Evolutionary conservation across 495 filamentous ascomycete genomes (phyloP).

Genomic region (Penicilliopsis zonata): DNA sequence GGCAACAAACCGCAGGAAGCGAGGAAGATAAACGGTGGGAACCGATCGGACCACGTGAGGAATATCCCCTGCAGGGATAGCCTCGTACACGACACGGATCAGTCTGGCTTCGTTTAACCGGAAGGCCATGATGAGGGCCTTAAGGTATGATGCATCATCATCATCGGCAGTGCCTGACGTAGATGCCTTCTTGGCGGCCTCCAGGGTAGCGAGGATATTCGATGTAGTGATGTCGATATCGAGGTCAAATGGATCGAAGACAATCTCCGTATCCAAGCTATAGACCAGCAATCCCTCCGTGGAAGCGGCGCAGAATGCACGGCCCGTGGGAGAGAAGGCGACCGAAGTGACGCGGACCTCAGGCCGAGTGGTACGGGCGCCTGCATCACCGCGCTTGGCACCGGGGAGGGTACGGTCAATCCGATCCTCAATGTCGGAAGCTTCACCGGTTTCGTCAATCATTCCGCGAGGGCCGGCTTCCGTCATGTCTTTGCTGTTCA

Average conservation of each 20-base stretch:
- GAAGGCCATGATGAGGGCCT: conserved; percentile 93
- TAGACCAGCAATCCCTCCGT: conserved; percentile 93
- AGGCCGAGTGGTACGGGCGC: conserved; percentile 57
- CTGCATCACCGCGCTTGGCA: conserved; percentile 72
- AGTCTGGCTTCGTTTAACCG: conserved; percentile 73
- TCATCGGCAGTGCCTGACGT: conserved; percentile 18
- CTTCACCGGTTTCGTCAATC: conserved; percentile 77
- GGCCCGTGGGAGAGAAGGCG: conserved; percentile 77
- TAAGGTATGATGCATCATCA: conserved; percentile 72
- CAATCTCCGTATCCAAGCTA: conserved; percentile 63
- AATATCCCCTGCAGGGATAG: conserved; percentile 65
- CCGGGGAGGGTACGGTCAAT: conserved; percentile 80
- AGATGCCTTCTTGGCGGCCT: conserved; percentile 24
- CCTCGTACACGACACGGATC: conserved; percentile 73
- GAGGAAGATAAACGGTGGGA: conserved; percentile 75
- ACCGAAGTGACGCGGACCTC: conserved; percentile 81
- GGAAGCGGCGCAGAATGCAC: conserved; percentile 85
- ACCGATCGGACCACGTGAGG: conserved; percentile 64
- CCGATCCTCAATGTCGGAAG: conserved; percentile 77
- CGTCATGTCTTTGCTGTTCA: conserved; percentile 82
- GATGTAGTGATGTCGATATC: conserved; percentile 84
- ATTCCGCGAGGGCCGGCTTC: conserved; percentile 78
- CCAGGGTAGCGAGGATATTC: conserved; percentile 63
- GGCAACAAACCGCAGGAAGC: conserved; percentile 74
- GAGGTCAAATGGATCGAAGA: conserved; percentile 92